Conservation (phyloP, 2,329 filamentous ascomycete species). For the Periconia digitata region DNA sequence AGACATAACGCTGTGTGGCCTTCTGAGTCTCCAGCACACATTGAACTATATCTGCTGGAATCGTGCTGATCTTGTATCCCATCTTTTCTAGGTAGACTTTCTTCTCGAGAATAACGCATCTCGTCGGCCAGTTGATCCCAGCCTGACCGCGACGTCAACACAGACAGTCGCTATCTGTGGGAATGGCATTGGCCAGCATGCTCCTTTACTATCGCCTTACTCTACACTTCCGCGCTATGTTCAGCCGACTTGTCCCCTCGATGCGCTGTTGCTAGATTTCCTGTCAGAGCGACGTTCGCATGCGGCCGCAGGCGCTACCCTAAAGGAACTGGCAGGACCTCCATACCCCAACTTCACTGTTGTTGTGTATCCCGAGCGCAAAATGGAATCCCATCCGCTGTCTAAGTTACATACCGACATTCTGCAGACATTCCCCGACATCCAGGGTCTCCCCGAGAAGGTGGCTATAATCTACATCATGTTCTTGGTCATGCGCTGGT, state of each 20-base stretch:
- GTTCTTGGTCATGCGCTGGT: constrained; percentile 83
- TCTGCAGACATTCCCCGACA: constrained; percentile 77
- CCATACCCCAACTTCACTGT: constrained; percentile 78
- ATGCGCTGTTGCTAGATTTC: constrained; percentile 79
- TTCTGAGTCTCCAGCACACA: no score
- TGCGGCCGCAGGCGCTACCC: constrained; percentile 64
- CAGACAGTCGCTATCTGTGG: constrained; percentile 22
- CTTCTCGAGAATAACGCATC: constrained; percentile 65
- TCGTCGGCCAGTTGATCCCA: constrained; percentile 29
- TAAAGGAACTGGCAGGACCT: constrained; percentile 70
- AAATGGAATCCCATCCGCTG: constrained; percentile 69
- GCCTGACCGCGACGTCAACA: constrained; percentile 52
- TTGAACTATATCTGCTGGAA: no score
- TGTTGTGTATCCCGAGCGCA: constrained; percentile 70
- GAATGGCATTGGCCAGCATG: constrained; percentile 29
- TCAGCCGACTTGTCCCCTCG: constrained; percentile 72
- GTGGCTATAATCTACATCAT: constrained; percentile 81
- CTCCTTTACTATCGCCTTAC: constrained; percentile 33
- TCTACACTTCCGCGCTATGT: constrained; percentile 55
- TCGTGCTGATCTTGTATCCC: no score
- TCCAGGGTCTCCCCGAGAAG: constrained; percentile 76
- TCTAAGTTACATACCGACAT: constrained; percentile 87
- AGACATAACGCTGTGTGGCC: no score
- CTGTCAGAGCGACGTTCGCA: constrained; percentile 68
- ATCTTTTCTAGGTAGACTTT: no score